These are phyloP conservation scores for Tolypocladium ovalisporum DNA, from an alignment of 2,329 filamentous ascomycete genomes.

Conservation along the genomic window DNA sequence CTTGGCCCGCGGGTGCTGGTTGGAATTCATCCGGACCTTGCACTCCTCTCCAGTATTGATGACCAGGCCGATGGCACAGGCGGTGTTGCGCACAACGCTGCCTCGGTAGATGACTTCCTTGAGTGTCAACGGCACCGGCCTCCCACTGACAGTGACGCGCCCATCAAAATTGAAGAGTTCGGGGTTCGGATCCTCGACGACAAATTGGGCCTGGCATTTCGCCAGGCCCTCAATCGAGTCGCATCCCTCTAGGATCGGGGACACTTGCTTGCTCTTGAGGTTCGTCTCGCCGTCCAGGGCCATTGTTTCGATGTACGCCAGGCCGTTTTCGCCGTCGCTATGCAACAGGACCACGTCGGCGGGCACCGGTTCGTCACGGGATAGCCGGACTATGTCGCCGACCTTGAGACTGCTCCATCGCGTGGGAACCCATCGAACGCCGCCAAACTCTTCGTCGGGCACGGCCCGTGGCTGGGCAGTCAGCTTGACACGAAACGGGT, in stretches of 20 bases:
- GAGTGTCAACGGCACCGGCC: slow-evolving; percentile 60
- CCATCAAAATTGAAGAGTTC: slow-evolving; percentile 71
- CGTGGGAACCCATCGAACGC: slow-evolving; percentile 38
- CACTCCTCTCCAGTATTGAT: slow-evolving; percentile 87
- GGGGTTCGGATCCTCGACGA: slow-evolving; percentile 67
- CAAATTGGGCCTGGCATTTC: slow-evolving; percentile 47
- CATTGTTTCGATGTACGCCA: slow-evolving; percentile 82
- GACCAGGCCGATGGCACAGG: slow-evolving; percentile 61
- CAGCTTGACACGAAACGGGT: slow-evolving; percentile 20
- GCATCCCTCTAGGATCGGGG: slow-evolving; percentile 50
- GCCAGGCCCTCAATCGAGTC: slow-evolving; percentile 41
- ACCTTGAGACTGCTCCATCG: slow-evolving; percentile 37
- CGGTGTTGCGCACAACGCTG: slow-evolving; percentile 74
- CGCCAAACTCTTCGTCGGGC: slow-evolving; percentile 50
- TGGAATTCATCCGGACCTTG: slow-evolving; percentile 88
- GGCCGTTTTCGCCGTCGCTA: slow-evolving; percentile 62
- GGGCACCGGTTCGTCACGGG: slow-evolving; percentile 67
- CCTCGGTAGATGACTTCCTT: slow-evolving; percentile 80
- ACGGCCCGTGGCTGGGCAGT: slow-evolving; percentile 15
- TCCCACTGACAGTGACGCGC: slow-evolving; percentile 45
- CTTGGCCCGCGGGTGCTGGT: slow-evolving; percentile 78
- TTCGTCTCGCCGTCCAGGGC: slow-evolving; percentile 76
- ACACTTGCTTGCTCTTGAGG: slow-evolving; percentile 63
- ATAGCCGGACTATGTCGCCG: slow-evolving; percentile 36
- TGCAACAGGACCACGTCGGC: slow-evolving; percentile 75